These are phyloP conservation scores for Monilinia vaccinii-corymbosi DNA, from an alignment of 2,329 filamentous ascomycete genomes.

Conservation along the genomic window DNA sequence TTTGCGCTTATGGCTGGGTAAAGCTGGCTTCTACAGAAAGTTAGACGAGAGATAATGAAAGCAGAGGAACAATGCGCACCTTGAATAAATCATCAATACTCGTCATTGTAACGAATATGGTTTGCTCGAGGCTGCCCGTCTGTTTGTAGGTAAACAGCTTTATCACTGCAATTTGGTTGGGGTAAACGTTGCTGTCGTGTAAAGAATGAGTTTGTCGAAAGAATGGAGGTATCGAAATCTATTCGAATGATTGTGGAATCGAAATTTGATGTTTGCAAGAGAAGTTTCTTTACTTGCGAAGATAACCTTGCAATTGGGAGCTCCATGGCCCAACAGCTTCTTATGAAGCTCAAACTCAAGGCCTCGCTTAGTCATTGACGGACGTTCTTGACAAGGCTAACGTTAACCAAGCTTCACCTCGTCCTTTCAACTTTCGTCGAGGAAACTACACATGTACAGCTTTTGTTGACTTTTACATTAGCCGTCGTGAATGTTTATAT, in stretches of 20 bases:
- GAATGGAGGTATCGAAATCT: background rate
- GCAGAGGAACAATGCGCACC: conserved; percentile 9
- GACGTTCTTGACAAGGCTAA: background rate
- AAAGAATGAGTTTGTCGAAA: background rate
- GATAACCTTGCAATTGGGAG: background rate
- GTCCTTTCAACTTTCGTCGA: background rate
- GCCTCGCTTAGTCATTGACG: conserved; percentile 1
- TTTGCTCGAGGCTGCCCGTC: conserved; percentile 1
- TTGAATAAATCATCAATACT: conserved; percentile 28
- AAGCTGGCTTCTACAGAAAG: conserved; percentile 26
- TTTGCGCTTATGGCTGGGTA: conserved; percentile 49
- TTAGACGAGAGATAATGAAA: conserved; percentile 1
- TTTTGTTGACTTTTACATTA: background rate
- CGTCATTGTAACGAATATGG: conserved; percentile 18
- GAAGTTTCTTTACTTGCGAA: background rate
- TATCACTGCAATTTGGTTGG: background rate
- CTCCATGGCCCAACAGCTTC: background rate
- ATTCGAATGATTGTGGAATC: background rate
- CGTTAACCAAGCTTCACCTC: background rate
- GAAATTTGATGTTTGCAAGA: background rate
- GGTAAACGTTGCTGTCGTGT: background rate
- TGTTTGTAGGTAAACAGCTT: background rate
- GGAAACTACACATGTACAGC: too few relatives aligned
- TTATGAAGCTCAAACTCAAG: background rate
- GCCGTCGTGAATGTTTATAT: background rate